Percentiles rank a stretch among this genome's conserved stretches.
phyloP scores from a whole-genome alignment of 2,329 filamentous ascomycete genomes.

The Exophiala sideris region DNA sequence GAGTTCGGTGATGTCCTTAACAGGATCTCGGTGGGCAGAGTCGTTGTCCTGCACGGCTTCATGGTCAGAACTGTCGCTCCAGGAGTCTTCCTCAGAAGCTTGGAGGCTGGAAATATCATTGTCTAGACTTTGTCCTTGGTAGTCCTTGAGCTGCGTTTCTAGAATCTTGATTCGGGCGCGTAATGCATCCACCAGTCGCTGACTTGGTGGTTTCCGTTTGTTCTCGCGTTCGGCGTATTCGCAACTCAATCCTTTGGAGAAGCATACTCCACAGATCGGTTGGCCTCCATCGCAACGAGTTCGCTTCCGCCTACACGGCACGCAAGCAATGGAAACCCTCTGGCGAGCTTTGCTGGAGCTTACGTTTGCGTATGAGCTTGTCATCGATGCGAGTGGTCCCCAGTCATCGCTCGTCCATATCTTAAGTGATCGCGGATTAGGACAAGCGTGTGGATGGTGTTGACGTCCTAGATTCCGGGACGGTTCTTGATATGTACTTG shows the following conservation, averaged over 20 bases:
- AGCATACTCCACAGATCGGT: neutral
- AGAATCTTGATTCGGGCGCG: neutral
- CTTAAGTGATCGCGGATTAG: no score
- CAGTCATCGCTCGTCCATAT: no score
- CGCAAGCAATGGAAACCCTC: neutral
- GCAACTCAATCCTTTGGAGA: neutral
- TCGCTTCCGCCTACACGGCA: neutral
- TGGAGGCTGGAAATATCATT: neutral
- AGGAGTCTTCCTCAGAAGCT: neutral
- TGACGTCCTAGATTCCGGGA: no score
- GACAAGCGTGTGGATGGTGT: no score
- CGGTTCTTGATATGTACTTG: no score
- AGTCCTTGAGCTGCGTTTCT: neutral
- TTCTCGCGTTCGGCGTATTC: neutral
- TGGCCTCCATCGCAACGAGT: neutral
- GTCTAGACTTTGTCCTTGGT: neutral
- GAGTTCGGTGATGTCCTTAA: conserved; percentile 1
- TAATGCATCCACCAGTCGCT: neutral
- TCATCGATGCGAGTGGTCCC: no score
- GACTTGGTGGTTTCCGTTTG: conserved; percentile 1
- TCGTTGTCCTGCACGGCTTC: neutral
- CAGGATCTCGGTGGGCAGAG: neutral
- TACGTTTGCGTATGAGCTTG: no score
- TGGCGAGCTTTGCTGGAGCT: neutral
- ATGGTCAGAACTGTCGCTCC: neutral